Percentiles rank a stretch among this genome's conserved stretches.
Evolutionary conservation across 2,329 filamentous ascomycete species (phyloP).

Genomic region (Endoconidiophora laricicola): DNA sequence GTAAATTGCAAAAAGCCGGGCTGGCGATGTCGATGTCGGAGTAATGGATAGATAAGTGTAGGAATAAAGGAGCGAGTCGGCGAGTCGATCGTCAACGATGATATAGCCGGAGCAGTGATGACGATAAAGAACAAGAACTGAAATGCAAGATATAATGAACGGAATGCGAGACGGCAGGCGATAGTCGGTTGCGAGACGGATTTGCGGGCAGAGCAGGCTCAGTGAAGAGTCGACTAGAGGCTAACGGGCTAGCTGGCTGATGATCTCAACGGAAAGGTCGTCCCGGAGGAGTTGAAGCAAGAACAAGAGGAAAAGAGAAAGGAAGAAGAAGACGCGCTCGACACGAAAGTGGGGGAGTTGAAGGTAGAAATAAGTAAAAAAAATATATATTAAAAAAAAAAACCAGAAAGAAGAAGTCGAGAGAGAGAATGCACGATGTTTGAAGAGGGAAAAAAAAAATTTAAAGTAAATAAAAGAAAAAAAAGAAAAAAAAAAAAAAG

Average conservation of each 20-base stretch:
- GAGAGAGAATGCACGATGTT: slow-evolving; percentile 6
- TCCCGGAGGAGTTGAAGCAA: neutral
- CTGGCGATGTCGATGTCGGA: too few species aligned
- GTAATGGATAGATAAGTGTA: too few species aligned
- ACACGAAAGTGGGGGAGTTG: neutral
- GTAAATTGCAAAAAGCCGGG: too few species aligned
- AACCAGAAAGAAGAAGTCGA: neutral
- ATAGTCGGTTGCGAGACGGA: too few species aligned
- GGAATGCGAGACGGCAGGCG: too few species aligned
- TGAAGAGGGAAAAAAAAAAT: slow-evolving; percentile 13
- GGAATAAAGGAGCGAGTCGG: neutral
- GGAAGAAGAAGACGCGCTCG: neutral
- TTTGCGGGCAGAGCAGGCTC: neutral
- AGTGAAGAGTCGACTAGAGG: slow-evolving; percentile 1
- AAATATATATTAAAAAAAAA: slow-evolving; percentile 1
- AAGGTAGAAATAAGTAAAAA: neutral
- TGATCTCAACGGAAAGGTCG: slow-evolving; percentile 1
- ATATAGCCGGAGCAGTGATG: neutral
- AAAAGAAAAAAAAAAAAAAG: neutral
- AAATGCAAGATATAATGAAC: neutral
- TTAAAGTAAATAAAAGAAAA: slow-evolving; percentile 8
- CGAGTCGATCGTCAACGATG: slow-evolving; percentile 9
- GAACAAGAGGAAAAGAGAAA: neutral
- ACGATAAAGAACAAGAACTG: neutral
- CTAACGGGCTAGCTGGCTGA: neutral